Evolutionary conservation across 805 yeast genomes (phyloP), one percentile per base, ranked within the genome.

Genomic region (Barnettozyma sp.): DNA sequence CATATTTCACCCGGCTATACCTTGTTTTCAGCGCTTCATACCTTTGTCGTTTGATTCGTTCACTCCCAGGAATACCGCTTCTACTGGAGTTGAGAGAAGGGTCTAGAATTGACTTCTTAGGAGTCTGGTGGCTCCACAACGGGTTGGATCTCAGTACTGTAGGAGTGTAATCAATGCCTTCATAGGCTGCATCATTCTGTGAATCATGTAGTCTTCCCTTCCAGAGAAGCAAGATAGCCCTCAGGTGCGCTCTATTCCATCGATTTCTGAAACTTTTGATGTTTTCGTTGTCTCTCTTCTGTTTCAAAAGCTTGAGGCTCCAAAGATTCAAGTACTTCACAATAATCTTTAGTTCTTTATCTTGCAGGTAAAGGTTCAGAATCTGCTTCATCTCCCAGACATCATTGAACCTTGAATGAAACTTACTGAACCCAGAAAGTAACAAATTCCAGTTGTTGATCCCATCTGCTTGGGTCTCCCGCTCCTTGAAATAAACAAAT

Each of bases 181-280:
- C 26, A 11, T 33, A 48, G 13, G 28, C 38, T 9, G 21, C 37
- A 13, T 15, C 12, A 17, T 31, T 16, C 26, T 16, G 18, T 22
- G 17, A 21, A n/a, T 22, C 23, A 14, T 19, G 44, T 34, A 37
- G 34, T 30, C 43, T 54, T 4, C 47, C 52, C 29, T 48, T 57
- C 70, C 70, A 65, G 14, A 65, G 36, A 6, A 47, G 26, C 15
- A 65, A 28, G 5, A 63, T 35, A 0, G 65, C 68, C 34, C 68
- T 44, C 18, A 61, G 38, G 18, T 49, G 57, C 2, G 68, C 68
- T 30, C 68, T 52, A 36, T 56, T 50, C 68, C 68, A 65, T 34
- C 70, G 48, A n/a, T 41, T 45, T 27, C 55, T 46, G 40, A 63
- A 62, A 11, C 45, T 44, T 5, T 44, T 49, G 3, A 60, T 52